A percentile compares a stretch with the other conserved stretches of the same genome.
These are phyloP conservation scores for Coemansia sp. DNA, from an alignment of 192 early-diverging fungal species.

Conservation along the genomic window DNA sequence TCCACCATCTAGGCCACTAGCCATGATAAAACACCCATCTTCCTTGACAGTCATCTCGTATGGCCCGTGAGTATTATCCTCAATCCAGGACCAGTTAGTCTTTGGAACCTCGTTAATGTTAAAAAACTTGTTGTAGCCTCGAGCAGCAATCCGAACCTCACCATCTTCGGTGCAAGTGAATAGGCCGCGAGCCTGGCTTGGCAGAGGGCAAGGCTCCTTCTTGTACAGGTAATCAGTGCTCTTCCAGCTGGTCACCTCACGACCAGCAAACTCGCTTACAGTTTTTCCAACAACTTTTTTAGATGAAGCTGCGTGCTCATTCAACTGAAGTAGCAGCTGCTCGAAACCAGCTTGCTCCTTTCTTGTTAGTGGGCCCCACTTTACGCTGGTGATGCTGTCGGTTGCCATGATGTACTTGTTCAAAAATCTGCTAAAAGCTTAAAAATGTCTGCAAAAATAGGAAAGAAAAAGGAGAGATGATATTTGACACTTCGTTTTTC, in stretches of 20 bases:
- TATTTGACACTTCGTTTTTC: no score
- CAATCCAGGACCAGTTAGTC: constrained; percentile 62
- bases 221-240: constrained; percentile 70
- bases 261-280: constrained; percentile 26
- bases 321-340: constrained; percentile 33
- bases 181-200: constrained; percentile 77
- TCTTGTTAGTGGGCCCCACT: constrained; percentile 13
- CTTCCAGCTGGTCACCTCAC: constrained; percentile 57
- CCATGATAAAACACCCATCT: constrained; percentile 94
- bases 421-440: not conserved
- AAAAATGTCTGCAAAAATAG: no score
- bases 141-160: constrained; percentile 58
- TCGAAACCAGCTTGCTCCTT: constrained; percentile 29
- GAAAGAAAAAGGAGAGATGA: no score
- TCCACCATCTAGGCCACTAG: constrained; percentile 61
- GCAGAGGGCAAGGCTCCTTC: constrained; percentile 60
- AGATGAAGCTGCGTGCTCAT: constrained; percentile 16
- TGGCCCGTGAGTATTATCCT: constrained; percentile 67
- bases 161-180: constrained; percentile 57
- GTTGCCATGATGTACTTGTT: not conserved
- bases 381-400: not conserved
- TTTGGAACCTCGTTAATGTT: constrained; percentile 66
- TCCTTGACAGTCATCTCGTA: constrained; percentile 95
- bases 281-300: constrained; percentile 39
- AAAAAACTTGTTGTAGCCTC: constrained; percentile 99